Conservation (phyloP, 192 early-diverging fungal species). For the Rhizoclosmatium sp. region DNA sequence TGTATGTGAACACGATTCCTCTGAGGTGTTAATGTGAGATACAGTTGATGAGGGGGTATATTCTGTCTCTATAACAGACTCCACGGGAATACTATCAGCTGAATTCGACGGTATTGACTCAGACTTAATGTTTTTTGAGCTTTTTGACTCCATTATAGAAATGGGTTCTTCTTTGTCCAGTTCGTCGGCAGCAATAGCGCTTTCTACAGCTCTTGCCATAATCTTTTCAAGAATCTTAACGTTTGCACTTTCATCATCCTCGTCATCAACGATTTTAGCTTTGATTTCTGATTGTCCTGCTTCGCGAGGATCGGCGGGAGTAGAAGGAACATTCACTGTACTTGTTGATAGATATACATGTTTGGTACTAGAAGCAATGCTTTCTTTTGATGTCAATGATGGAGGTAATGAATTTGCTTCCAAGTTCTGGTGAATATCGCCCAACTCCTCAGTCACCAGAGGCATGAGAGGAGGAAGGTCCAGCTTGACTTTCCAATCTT, state of each 20-base stretch:
- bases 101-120: not conserved
- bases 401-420: not conserved
- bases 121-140: not conserved
- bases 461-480: slow-evolving; percentile 16
- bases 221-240: slow-evolving; percentile 22
- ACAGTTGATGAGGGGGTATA: not conserved
- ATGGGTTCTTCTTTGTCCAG: not conserved
- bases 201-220: slow-evolving; percentile 26
- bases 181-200: not conserved
- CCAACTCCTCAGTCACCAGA: too few relatives aligned
- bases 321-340: not conserved
- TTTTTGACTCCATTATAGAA: not conserved
- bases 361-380: not conserved
- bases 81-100: not conserved
- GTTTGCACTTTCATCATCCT: slow-evolving; percentile 17
- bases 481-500: not conserved
- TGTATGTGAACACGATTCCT: not conserved
- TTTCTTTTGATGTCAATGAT: not conserved
- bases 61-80: not conserved
- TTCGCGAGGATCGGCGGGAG: not conserved
- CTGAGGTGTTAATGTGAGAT: not conserved
- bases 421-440: not conserved
- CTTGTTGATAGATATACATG: not conserved
- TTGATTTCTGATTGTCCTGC: not conserved
- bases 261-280: not conserved